Evolutionary conservation across 257 asterid genomes (phyloP).

Genomic region (Primulina eburnea): DNA sequence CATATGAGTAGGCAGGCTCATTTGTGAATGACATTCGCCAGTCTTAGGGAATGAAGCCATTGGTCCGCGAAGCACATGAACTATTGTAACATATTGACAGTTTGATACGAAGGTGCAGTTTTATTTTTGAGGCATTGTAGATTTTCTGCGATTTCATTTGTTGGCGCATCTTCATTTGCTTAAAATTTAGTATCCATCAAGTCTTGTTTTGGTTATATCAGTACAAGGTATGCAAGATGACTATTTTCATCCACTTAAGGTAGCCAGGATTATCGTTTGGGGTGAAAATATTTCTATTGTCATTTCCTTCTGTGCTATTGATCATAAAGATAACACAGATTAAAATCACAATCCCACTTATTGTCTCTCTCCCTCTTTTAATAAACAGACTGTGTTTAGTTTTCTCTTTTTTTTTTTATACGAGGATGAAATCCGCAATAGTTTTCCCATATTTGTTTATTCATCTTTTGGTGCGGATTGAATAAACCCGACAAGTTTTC

Average conservation of each 20-base stretch:
- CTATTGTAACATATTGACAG: constrained; percentile 36
- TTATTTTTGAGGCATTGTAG: constrained; percentile 22
- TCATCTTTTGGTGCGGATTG: too few relatives aligned
- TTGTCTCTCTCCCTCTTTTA: too few relatives aligned
- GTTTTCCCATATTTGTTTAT: too few relatives aligned
- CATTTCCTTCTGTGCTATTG: background rate
- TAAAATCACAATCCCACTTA: too few relatives aligned
- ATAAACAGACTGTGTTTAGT: too few relatives aligned
- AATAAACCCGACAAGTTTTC: too few relatives aligned
- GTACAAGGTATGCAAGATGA: background rate
- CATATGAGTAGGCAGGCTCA: constrained; percentile 28
- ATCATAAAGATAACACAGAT: background rate
- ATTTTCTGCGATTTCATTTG: background rate
- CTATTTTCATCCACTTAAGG: background rate
- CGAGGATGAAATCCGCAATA: too few relatives aligned
- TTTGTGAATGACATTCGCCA: constrained; percentile 33
- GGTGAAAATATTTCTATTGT: background rate
- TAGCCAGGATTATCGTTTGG: background rate
- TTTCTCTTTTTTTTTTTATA: too few relatives aligned
- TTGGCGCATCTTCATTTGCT: background rate
- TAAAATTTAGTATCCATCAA: background rate
- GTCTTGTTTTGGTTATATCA: background rate
- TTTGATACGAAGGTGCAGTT: constrained; percentile 26
- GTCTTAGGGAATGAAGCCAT: constrained; percentile 68
- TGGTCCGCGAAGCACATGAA: constrained; percentile 56